Conservation (phyloP, 1,139 yeast genomes). For the Suhomyces panamericanus region DNA sequence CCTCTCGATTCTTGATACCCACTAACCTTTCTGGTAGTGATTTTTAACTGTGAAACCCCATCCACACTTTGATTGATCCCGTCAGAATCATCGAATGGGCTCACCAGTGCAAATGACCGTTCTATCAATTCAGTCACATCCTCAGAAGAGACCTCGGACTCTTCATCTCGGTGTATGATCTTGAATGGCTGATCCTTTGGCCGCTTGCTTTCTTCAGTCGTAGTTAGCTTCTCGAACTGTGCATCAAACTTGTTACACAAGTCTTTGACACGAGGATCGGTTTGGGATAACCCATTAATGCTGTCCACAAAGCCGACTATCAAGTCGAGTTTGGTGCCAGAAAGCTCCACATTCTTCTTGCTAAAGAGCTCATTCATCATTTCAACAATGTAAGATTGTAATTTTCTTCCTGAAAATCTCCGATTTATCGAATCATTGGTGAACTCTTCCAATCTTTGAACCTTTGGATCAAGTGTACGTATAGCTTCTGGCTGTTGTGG, state of each 20-base stretch:
- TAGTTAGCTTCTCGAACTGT: slow-evolving; percentile 1
- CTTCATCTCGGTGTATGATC: slow-evolving; percentile 9
- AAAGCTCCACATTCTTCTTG: slow-evolving; percentile 12
- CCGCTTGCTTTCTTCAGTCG: slow-evolving; percentile 3
- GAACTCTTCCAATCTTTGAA: slow-evolving; percentile 2
- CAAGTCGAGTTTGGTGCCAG: slow-evolving; percentile 4
- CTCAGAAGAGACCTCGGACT: slow-evolving; percentile 1
- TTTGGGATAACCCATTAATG: slow-evolving; percentile 1
- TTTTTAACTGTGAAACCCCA: slow-evolving; percentile 16
- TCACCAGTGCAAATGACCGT: slow-evolving; percentile 1
- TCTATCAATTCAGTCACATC: slow-evolving; percentile 4
- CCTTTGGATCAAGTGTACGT: slow-evolving; percentile 14
- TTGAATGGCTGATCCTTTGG: slow-evolving; percentile 15
- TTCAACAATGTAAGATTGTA: slow-evolving; percentile 6
- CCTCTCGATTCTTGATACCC: background rate
- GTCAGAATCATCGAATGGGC: slow-evolving; percentile 7
- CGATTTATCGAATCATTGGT: slow-evolving; percentile 8
- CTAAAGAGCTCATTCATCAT: slow-evolving; percentile 11
- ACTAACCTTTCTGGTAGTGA: slow-evolving; percentile 4
- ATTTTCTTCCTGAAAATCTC: slow-evolving; percentile 4
- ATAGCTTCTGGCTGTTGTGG: no score
- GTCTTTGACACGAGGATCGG: slow-evolving; percentile 6
- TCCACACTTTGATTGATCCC: slow-evolving; percentile 16
- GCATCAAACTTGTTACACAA: slow-evolving; percentile 6
- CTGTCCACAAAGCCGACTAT: slow-evolving; percentile 1